Evolutionary conservation across 2,329 filamentous ascomycete genomes (phyloP), one percentile per base, ranked within the genome.

Genomic region (Chalaropsis ovoidea): DNA sequence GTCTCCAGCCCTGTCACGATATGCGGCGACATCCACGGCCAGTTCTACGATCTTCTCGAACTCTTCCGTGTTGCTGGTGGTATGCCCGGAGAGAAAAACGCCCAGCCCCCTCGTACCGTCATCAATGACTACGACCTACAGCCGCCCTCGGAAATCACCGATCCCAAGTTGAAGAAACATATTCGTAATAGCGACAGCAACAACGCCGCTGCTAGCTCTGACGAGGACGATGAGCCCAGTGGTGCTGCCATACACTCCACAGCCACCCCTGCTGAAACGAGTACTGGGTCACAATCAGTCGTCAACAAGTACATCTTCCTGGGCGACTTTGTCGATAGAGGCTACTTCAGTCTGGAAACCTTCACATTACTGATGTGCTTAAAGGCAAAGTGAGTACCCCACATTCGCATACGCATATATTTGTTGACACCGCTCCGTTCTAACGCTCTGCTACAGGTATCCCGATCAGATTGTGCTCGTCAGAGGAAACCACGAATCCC

Each of bases 41-140:
- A 99, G 77, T 97, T 97, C 76, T 97, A 99, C 77, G 94, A 99
- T 75, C 81, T 99, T 10, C 85, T 97, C 68, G 94, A 99, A 79
- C 85, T 99, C 62, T 99, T 99, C 77, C 88, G 92, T 64, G 93
- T 99, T 49, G 91, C 93, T 60, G 94, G 94, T 68, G 94, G 94
- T 70, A 96, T 97, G 89, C 94, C 94, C 11, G 90, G 90, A 71
- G 89, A 95, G 71, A 67, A 58, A 31, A 15, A 65, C 8, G 82
- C 84, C 47, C 82, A 86, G 68, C 81, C 86, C 31, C 78, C 83
- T 39, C 86, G 86, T 8, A 84, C 85, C 10, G 82, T 91, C 69
- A 95, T 96, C 73, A 93, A 84, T 63, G 88, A 90, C n/a, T 89
- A 90, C 70, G 91, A 95, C 73, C 86, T 97, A 71, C 92, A 96